Evolutionary conservation across 352 stramenopile genomes (phyloP).

Genomic region (Discostella stelligera): DNA sequence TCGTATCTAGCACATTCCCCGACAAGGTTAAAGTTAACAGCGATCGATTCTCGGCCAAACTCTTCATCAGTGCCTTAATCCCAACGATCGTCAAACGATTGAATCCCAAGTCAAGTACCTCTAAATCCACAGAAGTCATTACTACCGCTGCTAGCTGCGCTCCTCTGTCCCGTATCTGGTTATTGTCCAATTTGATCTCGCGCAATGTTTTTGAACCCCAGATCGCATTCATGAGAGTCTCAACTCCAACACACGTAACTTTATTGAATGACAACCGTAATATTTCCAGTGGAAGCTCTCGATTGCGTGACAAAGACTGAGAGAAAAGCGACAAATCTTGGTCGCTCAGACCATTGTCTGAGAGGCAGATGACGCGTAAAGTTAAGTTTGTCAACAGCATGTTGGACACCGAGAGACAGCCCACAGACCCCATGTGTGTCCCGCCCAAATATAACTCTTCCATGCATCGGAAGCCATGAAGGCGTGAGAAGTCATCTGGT

Average conservation of each 20-base stretch:
- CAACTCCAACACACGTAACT: slow-evolving; percentile 71
- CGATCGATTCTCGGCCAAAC: slow-evolving; percentile 68
- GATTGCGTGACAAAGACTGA: slow-evolving; percentile 72
- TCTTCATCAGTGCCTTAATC: slow-evolving; percentile 81
- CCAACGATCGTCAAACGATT: slow-evolving; percentile 77
- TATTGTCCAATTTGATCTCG: slow-evolving; percentile 78
- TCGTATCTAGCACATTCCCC: slow-evolving; percentile 76
- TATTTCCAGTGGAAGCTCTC: slow-evolving; percentile 62
- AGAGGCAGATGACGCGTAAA: slow-evolving; percentile 59
- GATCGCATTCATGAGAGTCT: slow-evolving; percentile 80
- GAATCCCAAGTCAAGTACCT: slow-evolving; percentile 76
- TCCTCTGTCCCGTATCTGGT: slow-evolving; percentile 74
- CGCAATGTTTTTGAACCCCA: slow-evolving; percentile 74
- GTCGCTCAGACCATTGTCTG: slow-evolving; percentile 71
- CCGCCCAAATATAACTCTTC: slow-evolving; percentile 66
- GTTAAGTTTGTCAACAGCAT: slow-evolving; percentile 76
- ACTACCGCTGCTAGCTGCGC: slow-evolving; percentile 77
- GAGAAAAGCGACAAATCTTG: slow-evolving; percentile 67
- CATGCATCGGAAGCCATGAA: slow-evolving; percentile 51
- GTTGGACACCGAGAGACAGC: slow-evolving; percentile 63
- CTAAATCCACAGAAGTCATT: slow-evolving; percentile 66
- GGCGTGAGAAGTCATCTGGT: slow-evolving; percentile 34
- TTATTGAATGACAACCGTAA: slow-evolving; percentile 73
- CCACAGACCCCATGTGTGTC: slow-evolving; percentile 55
- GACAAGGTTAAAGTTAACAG: slow-evolving; percentile 56